A percentile compares a stretch with the other conserved stretches of the same genome.
phyloP scores from a whole-genome alignment of 805 yeast species.

The Suhomyces sp. region DNA sequence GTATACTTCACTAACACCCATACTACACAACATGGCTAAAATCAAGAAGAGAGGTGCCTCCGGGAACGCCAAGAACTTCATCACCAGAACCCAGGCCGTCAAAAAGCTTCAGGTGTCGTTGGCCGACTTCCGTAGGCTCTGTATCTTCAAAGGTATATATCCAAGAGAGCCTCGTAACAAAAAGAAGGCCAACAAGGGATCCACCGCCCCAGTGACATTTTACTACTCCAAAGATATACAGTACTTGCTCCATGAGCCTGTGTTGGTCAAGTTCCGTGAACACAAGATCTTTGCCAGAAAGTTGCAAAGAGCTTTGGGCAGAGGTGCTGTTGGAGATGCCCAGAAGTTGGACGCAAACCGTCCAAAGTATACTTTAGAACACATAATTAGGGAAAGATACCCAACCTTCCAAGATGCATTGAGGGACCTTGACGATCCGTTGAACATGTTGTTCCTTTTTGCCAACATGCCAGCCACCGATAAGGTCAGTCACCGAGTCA shows the following conservation, averaged over 20 bases:
- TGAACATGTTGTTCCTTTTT: conserved; percentile 91
- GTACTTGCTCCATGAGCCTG: conserved; percentile 92
- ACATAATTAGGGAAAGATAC: conserved; percentile 90
- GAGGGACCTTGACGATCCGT: conserved; percentile 91
- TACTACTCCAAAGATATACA: conserved; percentile 93
- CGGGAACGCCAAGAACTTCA: conserved; percentile 89
- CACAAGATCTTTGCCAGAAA: conserved; percentile 94
- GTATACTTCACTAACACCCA: conserved; percentile 7
- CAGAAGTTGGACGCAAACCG: conserved; percentile 76
- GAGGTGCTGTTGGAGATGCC: conserved; percentile 89
- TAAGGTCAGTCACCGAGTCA: conserved; percentile 71
- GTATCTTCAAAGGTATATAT: conserved; percentile 96
- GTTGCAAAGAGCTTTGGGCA: conserved; percentile 82
- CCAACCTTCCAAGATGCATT: conserved; percentile 91
- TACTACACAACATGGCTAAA: conserved; percentile 45
- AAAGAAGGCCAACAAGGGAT: conserved; percentile 95
- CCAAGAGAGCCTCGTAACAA: conserved; percentile 96
- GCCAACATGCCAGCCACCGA: conserved; percentile 94
- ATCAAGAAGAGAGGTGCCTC: conserved; percentile 79
- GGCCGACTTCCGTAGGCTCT: conserved; percentile 94
- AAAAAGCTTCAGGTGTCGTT: conserved; percentile 86
- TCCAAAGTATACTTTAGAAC: conserved; percentile 84
- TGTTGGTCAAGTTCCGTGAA: conserved; percentile 85
- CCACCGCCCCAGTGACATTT: conserved; percentile 94
- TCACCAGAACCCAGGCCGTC: conserved; percentile 93